Evolutionary conservation across 768 basidiomycete genomes (phyloP).

Genomic region (Sarcodon aspratus): DNA sequence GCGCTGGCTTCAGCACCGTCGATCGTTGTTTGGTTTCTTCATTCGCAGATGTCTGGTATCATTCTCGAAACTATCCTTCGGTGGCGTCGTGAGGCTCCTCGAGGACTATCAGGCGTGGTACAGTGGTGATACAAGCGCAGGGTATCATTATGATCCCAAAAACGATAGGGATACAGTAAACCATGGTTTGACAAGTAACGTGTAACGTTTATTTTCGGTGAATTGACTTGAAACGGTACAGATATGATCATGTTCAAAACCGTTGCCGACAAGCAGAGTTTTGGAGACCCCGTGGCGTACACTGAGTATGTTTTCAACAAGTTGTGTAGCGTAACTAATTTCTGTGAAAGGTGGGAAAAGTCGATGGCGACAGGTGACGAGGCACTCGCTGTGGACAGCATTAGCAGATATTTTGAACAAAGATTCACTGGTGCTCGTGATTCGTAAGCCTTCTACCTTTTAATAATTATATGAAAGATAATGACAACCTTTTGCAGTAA

Average conservation of each 20-base stretch:
- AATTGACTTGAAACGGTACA: neutral
- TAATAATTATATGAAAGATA: neutral
- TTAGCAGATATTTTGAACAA: slow-evolving; percentile 77
- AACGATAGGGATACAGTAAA: slow-evolving; percentile 22
- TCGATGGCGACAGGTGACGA: slow-evolving; percentile 58
- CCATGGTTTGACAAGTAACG: neutral
- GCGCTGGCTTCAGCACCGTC: slow-evolving; percentile 16
- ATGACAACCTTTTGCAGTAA: neutral
- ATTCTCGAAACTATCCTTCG: slow-evolving; percentile 68
- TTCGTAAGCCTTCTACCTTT: slow-evolving; percentile 40
- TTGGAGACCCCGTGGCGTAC: slow-evolving; percentile 51
- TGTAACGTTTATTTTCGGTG: slow-evolving; percentile 10
- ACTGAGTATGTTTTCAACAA: slow-evolving; percentile 32
- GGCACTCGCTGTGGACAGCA: slow-evolving; percentile 53
- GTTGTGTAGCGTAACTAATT: no score
- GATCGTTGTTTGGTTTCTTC: slow-evolving; percentile 76
- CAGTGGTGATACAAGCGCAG: slow-evolving; percentile 31
- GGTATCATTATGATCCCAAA: slow-evolving; percentile 27
- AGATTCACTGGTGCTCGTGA: slow-evolving; percentile 73
- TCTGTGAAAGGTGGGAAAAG: slow-evolving; percentile 48
- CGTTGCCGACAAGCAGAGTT: slow-evolving; percentile 50
- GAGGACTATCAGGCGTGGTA: slow-evolving; percentile 60
- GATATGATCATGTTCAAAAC: slow-evolving; percentile 52
- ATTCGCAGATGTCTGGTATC: slow-evolving; percentile 66
- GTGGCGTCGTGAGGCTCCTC: slow-evolving; percentile 56